These are phyloP conservation scores for Gaeumannomyces tritici DNA, from an alignment of 2,329 filamentous ascomycete species.

Conservation along the genomic window DNA sequence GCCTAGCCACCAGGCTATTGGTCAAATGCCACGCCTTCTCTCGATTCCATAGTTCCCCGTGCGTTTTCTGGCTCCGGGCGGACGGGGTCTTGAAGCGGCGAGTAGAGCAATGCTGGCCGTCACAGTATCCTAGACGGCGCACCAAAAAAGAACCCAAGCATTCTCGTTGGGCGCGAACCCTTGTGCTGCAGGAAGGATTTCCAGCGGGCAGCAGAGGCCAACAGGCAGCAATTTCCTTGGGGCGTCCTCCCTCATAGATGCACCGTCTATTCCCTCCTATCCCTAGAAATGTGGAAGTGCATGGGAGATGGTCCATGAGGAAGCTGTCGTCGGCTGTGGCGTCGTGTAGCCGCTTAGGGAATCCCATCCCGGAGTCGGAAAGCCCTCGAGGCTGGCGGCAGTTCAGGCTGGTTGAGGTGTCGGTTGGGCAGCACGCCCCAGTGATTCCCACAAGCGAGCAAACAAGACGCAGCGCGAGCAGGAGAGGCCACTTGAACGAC, in stretches of 20 bases:
- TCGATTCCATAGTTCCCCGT: no score
- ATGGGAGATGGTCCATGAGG: neutral
- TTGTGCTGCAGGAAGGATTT: neutral
- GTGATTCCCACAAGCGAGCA: slow-evolving; percentile 26
- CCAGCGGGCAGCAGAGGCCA: neutral
- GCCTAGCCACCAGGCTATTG: neutral
- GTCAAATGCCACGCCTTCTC: no score
- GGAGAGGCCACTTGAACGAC: slow-evolving; percentile 24
- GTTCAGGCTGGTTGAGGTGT: slow-evolving; percentile 4
- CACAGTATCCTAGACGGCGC: neutral
- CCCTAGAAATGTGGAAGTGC: neutral
- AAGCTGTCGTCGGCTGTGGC: neutral
- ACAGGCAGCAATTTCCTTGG: neutral
- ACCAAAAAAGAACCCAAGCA: neutral
- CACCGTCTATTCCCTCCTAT: neutral
- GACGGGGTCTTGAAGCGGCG: neutral
- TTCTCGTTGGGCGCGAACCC: neutral
- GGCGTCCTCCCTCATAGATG: neutral
- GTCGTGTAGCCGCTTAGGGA: neutral
- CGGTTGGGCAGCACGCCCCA: slow-evolving; percentile 18
- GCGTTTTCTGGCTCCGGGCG: neutral
- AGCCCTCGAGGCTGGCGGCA: neutral
- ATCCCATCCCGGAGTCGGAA: neutral
- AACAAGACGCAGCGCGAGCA: slow-evolving; percentile 26
- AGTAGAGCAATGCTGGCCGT: neutral